Evolutionary conservation across 257 asterid species (phyloP), one percentile per base, ranked within the genome.

Genomic region (Salvia splendens): DNA sequence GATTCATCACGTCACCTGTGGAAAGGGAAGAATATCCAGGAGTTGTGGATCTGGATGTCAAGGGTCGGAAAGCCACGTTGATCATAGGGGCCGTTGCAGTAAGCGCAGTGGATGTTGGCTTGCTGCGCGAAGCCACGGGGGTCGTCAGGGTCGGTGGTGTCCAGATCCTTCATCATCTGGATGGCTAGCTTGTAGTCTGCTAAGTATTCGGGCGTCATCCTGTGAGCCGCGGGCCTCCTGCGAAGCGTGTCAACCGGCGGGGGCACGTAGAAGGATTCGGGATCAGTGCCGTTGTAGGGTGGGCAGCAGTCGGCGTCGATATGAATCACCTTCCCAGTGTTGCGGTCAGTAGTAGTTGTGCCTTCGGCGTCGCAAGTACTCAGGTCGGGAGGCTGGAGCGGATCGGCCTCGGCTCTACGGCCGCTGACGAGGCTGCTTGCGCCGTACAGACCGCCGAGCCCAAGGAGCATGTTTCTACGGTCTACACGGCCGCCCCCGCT

Each of bases 1-100:
- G n/a, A n/a, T n/a, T n/a, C n/a, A n/a, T n/a, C n/a, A n/a, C n/a
- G n/a, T n/a, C n/a, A n/a, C 46, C 86, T 72, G 43, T 81, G 86
- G 77, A 75, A 81, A 3, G 86, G 83, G 51, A 4, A 81, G 55
- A 81, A 81, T 9, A 15, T 77, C 86, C 86, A 81, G 3, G 61
- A 78, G 40, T 65, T 64, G 65, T 81, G 86, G 5, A 33, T 3
- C 36, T 33, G 36, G 36, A 33, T 33, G 2, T 33, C 36, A 3
- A 33, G 4, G 36, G 5, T 5, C 5, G 3, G 3, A 3, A 3
- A 5, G 36, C 36, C 36, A 1, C 4, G 5, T 5, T 33, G 36
- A 5, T 33, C 36, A 5, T 33, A 33, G 36, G 36, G 36, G 36
- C 36, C 4, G 36, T 33, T 33, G 36, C 36, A 33, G 36, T 33